phyloP scores from a whole-genome alignment of 768 basidiomycete genomes.

The Panaeolus cyanescens region DNA sequence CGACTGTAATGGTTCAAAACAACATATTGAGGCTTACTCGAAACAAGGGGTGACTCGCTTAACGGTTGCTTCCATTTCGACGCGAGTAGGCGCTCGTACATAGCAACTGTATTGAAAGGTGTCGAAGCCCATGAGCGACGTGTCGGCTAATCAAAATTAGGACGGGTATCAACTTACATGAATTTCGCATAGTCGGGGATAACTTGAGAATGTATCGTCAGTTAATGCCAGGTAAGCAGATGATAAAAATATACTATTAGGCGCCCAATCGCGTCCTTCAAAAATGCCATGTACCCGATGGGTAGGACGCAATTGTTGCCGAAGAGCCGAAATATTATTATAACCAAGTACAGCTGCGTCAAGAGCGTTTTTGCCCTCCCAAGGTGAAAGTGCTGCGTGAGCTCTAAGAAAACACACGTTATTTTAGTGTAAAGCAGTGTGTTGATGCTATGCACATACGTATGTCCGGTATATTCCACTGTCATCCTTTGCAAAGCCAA shows the following conservation, averaged over 20 bases:
- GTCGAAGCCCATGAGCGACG: not conserved
- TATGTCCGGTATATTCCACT: conserved; percentile 74
- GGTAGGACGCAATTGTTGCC: conserved; percentile 80
- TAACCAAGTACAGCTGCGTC: conserved; percentile 90
- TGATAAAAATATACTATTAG: conserved; percentile 53
- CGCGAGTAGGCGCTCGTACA: conserved; percentile 69
- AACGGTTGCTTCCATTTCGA: conserved; percentile 57
- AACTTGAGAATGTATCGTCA: conserved; percentile 42
- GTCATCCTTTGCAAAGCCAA: conserved; percentile 62
- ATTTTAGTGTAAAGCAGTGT: not conserved
- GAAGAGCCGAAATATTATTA: conserved; percentile 73
- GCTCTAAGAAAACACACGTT: conserved; percentile 50
- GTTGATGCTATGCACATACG: too few relatives aligned
- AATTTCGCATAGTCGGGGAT: conserved; percentile 83
- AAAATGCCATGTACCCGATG: conserved; percentile 83
- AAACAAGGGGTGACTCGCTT: conserved; percentile 73
- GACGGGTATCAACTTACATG: conserved; percentile 41
- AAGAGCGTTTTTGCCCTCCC: conserved; percentile 83
- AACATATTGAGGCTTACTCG: conserved; percentile 44
- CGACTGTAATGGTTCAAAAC: not conserved
- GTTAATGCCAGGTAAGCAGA: not conserved
- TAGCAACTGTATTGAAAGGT: conserved; percentile 49
- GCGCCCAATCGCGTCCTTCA: conserved; percentile 72
- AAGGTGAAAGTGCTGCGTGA: conserved; percentile 78
- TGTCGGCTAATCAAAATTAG: not conserved